Base-by-base conservation (phyloP, 2,329 filamentous ascomycete species). In the Penicillium oxalicum region DNA sequence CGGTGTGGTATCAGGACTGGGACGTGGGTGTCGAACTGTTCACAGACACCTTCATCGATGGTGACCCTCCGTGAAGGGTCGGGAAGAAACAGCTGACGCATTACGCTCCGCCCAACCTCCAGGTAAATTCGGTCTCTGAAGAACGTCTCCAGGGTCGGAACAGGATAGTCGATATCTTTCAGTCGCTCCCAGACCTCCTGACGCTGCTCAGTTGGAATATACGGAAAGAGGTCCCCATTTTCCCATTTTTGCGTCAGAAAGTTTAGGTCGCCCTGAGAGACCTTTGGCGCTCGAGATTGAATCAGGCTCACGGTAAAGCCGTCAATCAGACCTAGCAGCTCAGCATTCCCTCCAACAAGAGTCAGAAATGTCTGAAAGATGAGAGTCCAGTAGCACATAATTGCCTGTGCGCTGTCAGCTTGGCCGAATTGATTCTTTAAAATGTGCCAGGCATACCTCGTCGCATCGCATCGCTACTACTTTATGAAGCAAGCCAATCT, bases 61-160 rank as follows among this genome's bases (percentile, higher is more conserved):
- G 53, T 53, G 29, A 47, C 9, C 18, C 40, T 49, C 7, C 29
- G 24, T 7, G 49, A 28, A 4, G 9, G 37, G 26, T 40, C 37
- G 11, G 37, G 9, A 8, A 40, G 8, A 11, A 40, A 25, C 7
- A 40, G 25, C 9, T 40, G 44, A 27, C 47, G 43, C 39, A 56
- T 53, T 1, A 49, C 47, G 36, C 26, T 34, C 11, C 44, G 28
- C 13, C 36, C 47, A 3, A 51, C 53, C 36, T 51, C 43, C 18
- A 56, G 44, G 32, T 53, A 53, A 18, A 46, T 24, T 18, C 44
- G 24, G 41, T 56, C 53, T 41, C 47, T 51, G 33, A 56, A 56
- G 42, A 56, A 56, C 3, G 51, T 56, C 26, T 45, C 42, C 9
- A 53, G 35, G 2, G 47, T 53, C n/a, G 42, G 51, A 33, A 56